Conservation (phyloP, 257 asterid genomes). For the Nicotiana attenuata region DNA sequence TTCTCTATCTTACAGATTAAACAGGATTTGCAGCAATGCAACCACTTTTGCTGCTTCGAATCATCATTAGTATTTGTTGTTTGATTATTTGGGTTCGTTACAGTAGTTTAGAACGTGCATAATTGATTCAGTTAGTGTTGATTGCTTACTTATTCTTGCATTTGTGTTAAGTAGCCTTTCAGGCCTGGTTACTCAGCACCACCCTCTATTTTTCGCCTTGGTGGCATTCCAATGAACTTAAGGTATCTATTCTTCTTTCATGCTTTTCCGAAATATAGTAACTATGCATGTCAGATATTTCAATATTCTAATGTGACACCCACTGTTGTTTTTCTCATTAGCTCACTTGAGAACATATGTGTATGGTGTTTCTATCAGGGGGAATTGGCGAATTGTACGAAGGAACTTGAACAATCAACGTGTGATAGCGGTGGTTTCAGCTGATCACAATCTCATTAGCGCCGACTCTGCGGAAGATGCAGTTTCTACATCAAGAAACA, state of each 20-base stretch:
- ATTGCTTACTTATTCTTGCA: background rate
- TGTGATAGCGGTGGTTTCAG: slow-evolving; percentile 72
- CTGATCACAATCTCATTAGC: slow-evolving; percentile 49
- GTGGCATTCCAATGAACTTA: slow-evolving; percentile 77
- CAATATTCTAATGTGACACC: background rate
- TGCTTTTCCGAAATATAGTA: background rate
- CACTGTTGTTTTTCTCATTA: background rate
- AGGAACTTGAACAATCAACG: slow-evolving; percentile 67
- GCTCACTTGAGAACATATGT: background rate
- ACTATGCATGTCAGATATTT: background rate
- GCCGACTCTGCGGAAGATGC: slow-evolving; percentile 51
- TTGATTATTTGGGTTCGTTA: background rate
- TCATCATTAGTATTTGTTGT: background rate
- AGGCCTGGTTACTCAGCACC: slow-evolving; percentile 96
- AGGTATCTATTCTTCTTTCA: slow-evolving; percentile 38
- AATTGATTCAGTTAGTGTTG: background rate
- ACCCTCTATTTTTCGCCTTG: slow-evolving; percentile 76
- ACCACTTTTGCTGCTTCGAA: background rate
- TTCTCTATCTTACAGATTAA: background rate
- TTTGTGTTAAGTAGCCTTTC: slow-evolving; percentile 53
- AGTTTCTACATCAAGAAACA: slow-evolving; percentile 59
- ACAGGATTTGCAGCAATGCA: background rate
- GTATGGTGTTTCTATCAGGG: slow-evolving; percentile 38
- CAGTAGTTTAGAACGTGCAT: background rate
- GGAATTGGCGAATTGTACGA: slow-evolving; percentile 86